Evolutionary conservation across 306 rosid genomes (phyloP), one percentile per base, ranked within the genome.

Genomic region (Lotus japonicus): DNA sequence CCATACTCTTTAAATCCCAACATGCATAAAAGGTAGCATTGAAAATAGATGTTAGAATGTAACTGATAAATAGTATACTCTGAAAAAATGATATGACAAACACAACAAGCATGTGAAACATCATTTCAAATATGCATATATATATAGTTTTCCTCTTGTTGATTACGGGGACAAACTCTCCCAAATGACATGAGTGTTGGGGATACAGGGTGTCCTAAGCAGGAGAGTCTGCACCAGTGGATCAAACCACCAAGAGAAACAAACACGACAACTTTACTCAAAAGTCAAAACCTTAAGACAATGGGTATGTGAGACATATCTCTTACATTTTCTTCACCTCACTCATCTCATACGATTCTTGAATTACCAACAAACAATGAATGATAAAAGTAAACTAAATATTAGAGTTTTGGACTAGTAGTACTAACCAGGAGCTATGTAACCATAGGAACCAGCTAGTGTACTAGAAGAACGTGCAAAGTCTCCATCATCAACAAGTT

Each of bases 361-460:
- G n/a, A n/a, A n/a, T n/a, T n/a, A n/a, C n/a, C n/a, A n/a, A n/a
- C n/a, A n/a, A n/a, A n/a, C n/a, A n/a, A n/a, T n/a, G n/a, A n/a
- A n/a, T n/a, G n/a, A n/a, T n/a, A n/a, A 28, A 28, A 28, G 33
- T 28, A 59, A 21, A 57, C 15, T 16, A 49, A 6, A 60, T 5
- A 31, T 13, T 11, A 26, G 46, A 58, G 21, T 49, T 42, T 66
- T 68, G 71, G 56, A 62, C 10, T 43, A 62, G 61, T 26, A 46
- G 61, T 64, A 70, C 86, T 75, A 15, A 89, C 98, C 98, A 19
- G 98, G 98, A 73, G 98, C 98, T 44, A 92, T 92, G 72, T 92
- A 92, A 53, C 98, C 98, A 70, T 88, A 92, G 73, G 98, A 92
- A 36, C 98, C 98, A 6, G 96, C 98, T 0, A 92, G 84, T 0